A percentile compares a stretch with the other conserved stretches of the same genome.
Evolutionary conservation across 805 yeast species (phyloP).

Genomic region (Candida nonsorbophila): DNA sequence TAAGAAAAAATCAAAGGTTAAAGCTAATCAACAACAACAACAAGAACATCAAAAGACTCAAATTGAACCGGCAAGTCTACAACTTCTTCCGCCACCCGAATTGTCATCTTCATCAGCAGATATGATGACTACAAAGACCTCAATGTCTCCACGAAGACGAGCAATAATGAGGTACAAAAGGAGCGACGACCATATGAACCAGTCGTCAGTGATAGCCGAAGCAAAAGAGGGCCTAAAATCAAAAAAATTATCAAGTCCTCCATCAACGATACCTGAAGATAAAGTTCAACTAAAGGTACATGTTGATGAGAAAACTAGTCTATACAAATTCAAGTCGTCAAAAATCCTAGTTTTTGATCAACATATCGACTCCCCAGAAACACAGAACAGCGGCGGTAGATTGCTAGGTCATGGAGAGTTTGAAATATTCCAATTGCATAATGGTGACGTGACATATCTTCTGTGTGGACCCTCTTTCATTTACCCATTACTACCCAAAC

Average conservation of each 20-base stretch:
- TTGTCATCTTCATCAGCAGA: constrained; percentile 1
- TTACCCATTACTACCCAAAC: constrained; percentile 66
- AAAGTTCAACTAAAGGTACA: constrained; percentile 5
- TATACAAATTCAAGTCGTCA: constrained; percentile 27
- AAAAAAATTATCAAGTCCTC: constrained; percentile 2
- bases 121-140: background rate
- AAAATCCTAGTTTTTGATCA: constrained; percentile 34
- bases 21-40: constrained; percentile 3
- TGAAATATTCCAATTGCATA: constrained; percentile 54
- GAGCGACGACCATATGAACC: constrained; percentile 17
- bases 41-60: constrained; percentile 1
- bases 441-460: constrained; percentile 53
- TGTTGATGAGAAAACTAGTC: constrained; percentile 30
- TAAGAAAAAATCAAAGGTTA: constrained; percentile 1
- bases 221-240: constrained; percentile 22
- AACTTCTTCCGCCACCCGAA: background rate
- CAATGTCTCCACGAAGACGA: constrained; percentile 33
- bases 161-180: constrained; percentile 32
- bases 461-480: constrained; percentile 64
- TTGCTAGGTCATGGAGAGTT: constrained; percentile 58
- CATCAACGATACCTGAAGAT: constrained; percentile 1
- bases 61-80: background rate
- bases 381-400: constrained; percentile 29
- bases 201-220: constrained; percentile 16
- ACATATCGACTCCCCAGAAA: constrained; percentile 15